Evolutionary conservation across 140 eudicot genomes (phyloP), one percentile per base, ranked within the genome.

Genomic region (Anethum foeniculum): DNA sequence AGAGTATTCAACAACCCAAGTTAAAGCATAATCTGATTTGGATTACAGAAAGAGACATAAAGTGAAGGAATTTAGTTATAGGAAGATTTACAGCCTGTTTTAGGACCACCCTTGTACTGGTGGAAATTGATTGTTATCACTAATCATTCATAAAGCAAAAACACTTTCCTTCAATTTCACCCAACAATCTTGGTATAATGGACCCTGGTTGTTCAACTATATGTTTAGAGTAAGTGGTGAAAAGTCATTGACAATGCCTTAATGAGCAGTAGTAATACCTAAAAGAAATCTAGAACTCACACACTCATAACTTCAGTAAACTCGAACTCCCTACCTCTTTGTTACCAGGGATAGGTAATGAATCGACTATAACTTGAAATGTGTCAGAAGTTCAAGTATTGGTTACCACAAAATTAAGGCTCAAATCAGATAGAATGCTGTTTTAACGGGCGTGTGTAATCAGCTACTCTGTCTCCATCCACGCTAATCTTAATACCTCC

Each of bases 21-120:
- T 32, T 28, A 69, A 78, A 79, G 64, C 43, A 47, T 30, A 73
- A 79, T 74, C 77, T 83, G 69, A 76, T 84, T 80, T 38, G 68
- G 46, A 68, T 77, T 62, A 67, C 58, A 76, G 87, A 84, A 80
- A 84, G 82, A 67, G 87, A 84, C 87, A 84, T 84, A 84, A 84
- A 84, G 87, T 84, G 84, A 84, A 69, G 78, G 60, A 58, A 51
- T 56, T 60, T 34, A 19, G 52, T 51, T 44, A 28, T 49, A 47
- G 79, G 16, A 60, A 71, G 82, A 58, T 28, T 83, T 80, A 79
- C 86, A 83, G 85, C 83, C 82, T 79, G 83, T 78, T 71, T 32
- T 19, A 47, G 81, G 85, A 79, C 81, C 83, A 30, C 78, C 60
- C 81, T 21, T 36, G 64, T 82, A 69, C 64, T 62, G 69, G 74